A percentile compares a stretch with the other conserved stretches of the same genome.
Conservation (phyloP, 176 grass and related monocot species). For the Triticum turgidum region DNA sequence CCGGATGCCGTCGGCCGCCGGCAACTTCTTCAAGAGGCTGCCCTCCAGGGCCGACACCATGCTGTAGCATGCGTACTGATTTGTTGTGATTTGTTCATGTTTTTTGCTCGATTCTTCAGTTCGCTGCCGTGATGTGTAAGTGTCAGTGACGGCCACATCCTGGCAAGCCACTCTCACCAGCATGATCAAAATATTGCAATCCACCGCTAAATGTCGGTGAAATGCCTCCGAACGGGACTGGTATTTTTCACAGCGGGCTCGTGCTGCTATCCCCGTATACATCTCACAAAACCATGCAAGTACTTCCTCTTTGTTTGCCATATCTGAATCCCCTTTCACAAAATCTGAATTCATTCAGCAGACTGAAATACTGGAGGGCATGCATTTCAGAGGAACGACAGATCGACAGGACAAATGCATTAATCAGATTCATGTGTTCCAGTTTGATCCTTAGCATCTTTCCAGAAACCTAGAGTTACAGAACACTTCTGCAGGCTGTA, state of each 20-base stretch:
- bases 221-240: background rate
- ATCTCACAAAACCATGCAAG: background rate
- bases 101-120: background rate
- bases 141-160: background rate
- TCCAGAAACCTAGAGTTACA: too few species aligned
- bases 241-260: background rate
- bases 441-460: too few species aligned
- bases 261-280: background rate
- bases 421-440: too few species aligned
- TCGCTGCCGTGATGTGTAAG: background rate
- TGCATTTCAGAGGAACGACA: background rate
- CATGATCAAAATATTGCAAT: too few species aligned
- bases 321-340: background rate
- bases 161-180: background rate
- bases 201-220: background rate
- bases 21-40: constrained; percentile 80
- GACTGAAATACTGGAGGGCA: background rate
- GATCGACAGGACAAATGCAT: background rate
- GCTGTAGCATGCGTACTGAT: background rate
- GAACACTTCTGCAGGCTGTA: too few species aligned
- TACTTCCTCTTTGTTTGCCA: background rate
- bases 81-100: background rate
- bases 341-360: background rate
- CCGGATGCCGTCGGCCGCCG: constrained; percentile 46
- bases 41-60: constrained; percentile 52